Percentiles rank a stretch among this genome's conserved stretches.
Conservation (phyloP, 169 alveolate genomes). For the Perkinsus marinus region DNA sequence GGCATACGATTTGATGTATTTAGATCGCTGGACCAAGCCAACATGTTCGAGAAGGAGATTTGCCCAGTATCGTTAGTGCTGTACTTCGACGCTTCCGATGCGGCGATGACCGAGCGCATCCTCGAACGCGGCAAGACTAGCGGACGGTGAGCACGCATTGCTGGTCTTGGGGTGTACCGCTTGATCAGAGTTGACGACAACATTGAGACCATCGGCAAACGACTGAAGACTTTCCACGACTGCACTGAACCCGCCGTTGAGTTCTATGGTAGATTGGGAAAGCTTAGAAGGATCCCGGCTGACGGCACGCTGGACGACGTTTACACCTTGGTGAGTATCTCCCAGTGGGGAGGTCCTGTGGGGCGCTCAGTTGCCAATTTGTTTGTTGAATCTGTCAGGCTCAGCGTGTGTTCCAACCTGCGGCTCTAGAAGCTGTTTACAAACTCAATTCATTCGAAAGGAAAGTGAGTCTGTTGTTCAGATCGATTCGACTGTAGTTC, state of each 20-base stretch:
- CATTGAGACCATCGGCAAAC: slow-evolving; percentile 32
- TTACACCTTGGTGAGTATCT: neutral
- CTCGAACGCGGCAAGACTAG: slow-evolving; percentile 30
- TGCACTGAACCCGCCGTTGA: slow-evolving; percentile 33
- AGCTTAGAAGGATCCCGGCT: neutral
- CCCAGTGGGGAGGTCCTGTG: too few species aligned
- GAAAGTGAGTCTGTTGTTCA: neutral
- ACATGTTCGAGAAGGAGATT: slow-evolving; percentile 38
- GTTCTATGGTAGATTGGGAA: neutral
- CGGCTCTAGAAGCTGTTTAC: neutral
- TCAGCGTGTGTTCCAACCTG: neutral
- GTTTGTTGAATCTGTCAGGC: neutral
- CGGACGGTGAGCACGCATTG: slow-evolving; percentile 8
- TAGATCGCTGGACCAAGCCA: slow-evolving; percentile 41
- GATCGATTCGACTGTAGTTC: neutral
- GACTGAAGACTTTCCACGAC: slow-evolving; percentile 29
- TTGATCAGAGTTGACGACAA: slow-evolving; percentile 42
- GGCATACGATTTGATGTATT: too few species aligned
- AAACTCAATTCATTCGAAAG: neutral
- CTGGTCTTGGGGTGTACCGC: neutral
- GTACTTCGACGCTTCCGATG: slow-evolving; percentile 40
- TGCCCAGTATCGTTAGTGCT: slow-evolving; percentile 30
- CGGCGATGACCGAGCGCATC: slow-evolving; percentile 42
- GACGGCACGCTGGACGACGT: neutral
- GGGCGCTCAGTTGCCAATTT: too few species aligned